phyloP scores from a whole-genome alignment of 352 stramenopile species.

The Globisporangium solare region DNA sequence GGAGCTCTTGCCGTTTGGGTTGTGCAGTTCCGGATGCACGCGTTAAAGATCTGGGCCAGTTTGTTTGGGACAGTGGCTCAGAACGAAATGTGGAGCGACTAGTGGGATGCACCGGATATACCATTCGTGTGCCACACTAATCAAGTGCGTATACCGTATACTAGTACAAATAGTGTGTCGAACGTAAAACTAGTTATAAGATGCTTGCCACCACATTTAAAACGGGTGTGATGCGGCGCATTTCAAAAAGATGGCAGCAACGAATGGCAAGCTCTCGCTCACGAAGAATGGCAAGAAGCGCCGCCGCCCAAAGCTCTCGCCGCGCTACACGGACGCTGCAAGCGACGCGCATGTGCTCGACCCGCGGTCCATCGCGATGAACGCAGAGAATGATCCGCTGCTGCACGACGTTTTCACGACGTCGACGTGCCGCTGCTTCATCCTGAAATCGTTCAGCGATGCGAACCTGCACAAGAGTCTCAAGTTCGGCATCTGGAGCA shows the following conservation, averaged over 20 bases:
- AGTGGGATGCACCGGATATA: too few relatives aligned
- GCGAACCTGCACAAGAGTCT: constrained; percentile 84
- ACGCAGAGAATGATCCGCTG: constrained; percentile 27
- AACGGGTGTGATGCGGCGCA: not conserved
- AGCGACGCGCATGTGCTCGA: not conserved
- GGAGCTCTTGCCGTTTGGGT: constrained; percentile 5
- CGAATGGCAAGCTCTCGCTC: constrained; percentile 1
- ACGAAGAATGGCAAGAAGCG: constrained; percentile 24
- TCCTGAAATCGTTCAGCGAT: constrained; percentile 84
- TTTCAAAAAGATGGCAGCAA: not conserved
- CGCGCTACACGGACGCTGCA: constrained; percentile 26
- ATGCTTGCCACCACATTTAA: not conserved
- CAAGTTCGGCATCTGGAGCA: constrained; percentile 82
- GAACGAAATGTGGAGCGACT: not conserved
- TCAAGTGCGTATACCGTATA: too few relatives aligned
- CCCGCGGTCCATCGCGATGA: not conserved
- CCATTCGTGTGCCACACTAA: too few relatives aligned
- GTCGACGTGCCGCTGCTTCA: constrained; percentile 71
- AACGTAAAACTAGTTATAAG: too few relatives aligned
- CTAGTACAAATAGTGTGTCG: too few relatives aligned
- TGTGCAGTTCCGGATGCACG: not conserved
- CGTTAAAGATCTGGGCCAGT: not conserved
- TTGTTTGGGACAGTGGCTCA: not conserved
- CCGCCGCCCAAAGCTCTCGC: constrained; percentile 34
- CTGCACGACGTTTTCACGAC: constrained; percentile 54